A percentile compares a stretch with the other conserved stretches of the same genome.
Conservation (phyloP, 495 filamentous ascomycete genomes). For the Penicillium roqueforti region DNA sequence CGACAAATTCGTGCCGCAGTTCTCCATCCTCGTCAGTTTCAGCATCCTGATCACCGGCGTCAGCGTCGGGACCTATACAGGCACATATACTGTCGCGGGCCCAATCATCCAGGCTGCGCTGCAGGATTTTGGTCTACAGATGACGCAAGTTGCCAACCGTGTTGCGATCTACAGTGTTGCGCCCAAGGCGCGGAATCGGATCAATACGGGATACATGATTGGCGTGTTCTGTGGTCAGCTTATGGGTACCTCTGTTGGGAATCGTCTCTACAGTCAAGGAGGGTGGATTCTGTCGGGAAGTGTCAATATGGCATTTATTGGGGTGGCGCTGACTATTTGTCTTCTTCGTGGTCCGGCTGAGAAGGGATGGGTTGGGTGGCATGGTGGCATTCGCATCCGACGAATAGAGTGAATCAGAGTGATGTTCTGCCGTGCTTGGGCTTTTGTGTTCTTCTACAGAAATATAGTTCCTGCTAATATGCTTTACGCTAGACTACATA, state of each 20-base stretch:
- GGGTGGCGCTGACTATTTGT: conserved; percentile 53
- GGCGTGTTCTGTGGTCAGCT: conserved; percentile 70
- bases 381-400: conserved; percentile 45
- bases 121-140: conserved; percentile 70
- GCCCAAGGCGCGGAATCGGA: conserved; percentile 66
- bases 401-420: neutral
- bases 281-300: conserved; percentile 70
- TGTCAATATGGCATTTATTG: conserved; percentile 64
- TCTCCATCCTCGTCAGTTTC: conserved; percentile 62
- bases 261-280: conserved; percentile 60
- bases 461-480: neutral
- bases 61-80: conserved; percentile 64
- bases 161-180: conserved; percentile 66
- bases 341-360: conserved; percentile 63
- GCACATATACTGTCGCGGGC: conserved; percentile 62
- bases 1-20: conserved; percentile 59
- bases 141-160: conserved; percentile 70
- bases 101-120: conserved; percentile 71
- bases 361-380: conserved; percentile 72
- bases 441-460: neutral
- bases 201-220: conserved; percentile 85
- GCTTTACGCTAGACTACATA: neutral
- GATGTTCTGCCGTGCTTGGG: neutral
- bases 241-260: conserved; percentile 69
- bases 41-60: conserved; percentile 56